Conservation (phyloP, 495 filamentous ascomycete species). For the Umbilicaria muhlenbergii region DNA sequence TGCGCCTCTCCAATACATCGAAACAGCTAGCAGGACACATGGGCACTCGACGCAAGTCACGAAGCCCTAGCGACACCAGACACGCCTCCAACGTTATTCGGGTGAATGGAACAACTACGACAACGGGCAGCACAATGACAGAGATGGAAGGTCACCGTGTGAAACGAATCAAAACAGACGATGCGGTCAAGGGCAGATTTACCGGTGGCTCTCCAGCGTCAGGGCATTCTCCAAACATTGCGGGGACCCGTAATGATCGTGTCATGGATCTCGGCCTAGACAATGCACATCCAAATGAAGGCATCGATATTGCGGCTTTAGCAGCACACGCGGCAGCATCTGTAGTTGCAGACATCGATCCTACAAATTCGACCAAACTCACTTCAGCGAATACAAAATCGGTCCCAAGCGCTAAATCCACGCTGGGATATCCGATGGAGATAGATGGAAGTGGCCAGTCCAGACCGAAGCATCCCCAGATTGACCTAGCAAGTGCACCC, state of each 20-base stretch:
- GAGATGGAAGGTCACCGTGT: too few species aligned
- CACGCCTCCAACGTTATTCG: too few species aligned
- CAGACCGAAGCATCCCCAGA: background rate
- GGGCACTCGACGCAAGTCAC: too few species aligned
- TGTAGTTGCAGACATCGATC: constrained; percentile 1
- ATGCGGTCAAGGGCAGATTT: background rate
- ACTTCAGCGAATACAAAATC: background rate
- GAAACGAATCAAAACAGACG: too few species aligned
- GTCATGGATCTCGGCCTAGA: too few species aligned
- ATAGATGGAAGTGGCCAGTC: background rate
- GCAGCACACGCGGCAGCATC: constrained; percentile 2
- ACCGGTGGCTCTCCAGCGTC: background rate
- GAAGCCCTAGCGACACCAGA: too few species aligned
- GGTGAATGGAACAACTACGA: too few species aligned
- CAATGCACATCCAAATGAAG: background rate
- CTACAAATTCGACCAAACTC: background rate
- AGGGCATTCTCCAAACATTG: background rate
- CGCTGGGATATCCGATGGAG: background rate
- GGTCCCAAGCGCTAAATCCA: background rate
- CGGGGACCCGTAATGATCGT: background rate
- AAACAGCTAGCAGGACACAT: too few species aligned
- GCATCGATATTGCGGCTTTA: background rate
- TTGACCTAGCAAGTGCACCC: constrained; percentile 6
- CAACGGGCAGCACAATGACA: too few species aligned
- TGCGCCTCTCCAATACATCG: too few species aligned